phyloP scores from a whole-genome alignment of 306 rosid species.

The Prunus mongolica region DNA sequence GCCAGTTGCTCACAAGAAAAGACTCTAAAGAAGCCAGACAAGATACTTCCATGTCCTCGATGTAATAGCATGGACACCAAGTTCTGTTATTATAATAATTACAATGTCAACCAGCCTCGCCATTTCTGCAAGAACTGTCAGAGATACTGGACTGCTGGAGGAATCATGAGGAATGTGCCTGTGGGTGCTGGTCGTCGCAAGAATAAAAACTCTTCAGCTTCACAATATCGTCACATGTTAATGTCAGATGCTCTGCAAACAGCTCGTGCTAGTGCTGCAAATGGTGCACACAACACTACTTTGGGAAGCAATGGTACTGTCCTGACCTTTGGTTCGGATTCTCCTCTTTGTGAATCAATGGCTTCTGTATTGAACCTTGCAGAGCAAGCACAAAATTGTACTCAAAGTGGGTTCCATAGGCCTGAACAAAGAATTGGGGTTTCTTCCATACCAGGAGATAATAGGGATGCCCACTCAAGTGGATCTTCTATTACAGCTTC shows the following conservation, averaged over 20 bases:
- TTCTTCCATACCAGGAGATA: conserved; percentile 35
- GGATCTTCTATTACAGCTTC: conserved; percentile 57
- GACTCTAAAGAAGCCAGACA: conserved; percentile 67
- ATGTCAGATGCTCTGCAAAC: conserved; percentile 44
- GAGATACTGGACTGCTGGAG: conserved; percentile 95
- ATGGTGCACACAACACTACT: conserved; percentile 36
- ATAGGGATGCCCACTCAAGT: conserved; percentile 39
- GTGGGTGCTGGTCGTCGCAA: conserved; percentile 92
- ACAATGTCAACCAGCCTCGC: conserved; percentile 86
- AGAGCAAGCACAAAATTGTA: conserved; percentile 29
- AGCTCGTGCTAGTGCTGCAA: conserved; percentile 29
- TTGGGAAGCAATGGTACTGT: conserved; percentile 44
- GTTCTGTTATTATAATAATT: conserved; percentile 82
- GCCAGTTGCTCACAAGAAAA: conserved; percentile 46
- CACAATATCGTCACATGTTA: conserved; percentile 44
- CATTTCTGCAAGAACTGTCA: conserved; percentile 92
- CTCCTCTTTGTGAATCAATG: conserved; percentile 58
- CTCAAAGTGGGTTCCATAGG: conserved; percentile 36
- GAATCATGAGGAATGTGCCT: conserved; percentile 74
- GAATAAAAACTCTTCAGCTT: conserved; percentile 51
- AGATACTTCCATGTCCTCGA: conserved; percentile 74
- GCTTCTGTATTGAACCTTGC: conserved; percentile 57
- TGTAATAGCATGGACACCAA: conserved; percentile 91
- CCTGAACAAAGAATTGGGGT: conserved; percentile 26
- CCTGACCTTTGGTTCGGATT: conserved; percentile 59